Evolutionary conservation across 1,284 basidiomycete species (phyloP).

Genomic region (Malassezia restricta): DNA sequence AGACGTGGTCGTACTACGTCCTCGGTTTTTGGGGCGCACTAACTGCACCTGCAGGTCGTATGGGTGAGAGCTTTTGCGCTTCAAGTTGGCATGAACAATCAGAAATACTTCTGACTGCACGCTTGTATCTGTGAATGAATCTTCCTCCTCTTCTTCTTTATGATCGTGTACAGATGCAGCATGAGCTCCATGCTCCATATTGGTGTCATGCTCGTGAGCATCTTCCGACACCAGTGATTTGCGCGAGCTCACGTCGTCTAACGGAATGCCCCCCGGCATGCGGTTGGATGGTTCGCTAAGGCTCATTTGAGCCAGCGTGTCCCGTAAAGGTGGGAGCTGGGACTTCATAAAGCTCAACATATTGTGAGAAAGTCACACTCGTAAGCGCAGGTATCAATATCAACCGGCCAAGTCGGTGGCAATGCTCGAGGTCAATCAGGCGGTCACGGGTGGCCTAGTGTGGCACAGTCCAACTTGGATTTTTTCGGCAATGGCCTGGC

Average conservation of each 20-base stretch:
- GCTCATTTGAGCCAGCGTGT: background rate
- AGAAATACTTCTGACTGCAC: constrained; percentile 34
- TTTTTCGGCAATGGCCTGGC: too few relatives aligned
- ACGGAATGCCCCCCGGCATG: constrained; percentile 1
- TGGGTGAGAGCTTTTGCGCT: constrained; percentile 69
- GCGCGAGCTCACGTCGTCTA: constrained; percentile 1
- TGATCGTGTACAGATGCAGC: background rate
- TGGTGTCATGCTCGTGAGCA: background rate
- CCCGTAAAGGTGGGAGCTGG: background rate
- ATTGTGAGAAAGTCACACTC: background rate
- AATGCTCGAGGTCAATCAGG: too few relatives aligned
- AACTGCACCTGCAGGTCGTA: constrained; percentile 87
- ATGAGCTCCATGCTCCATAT: background rate
- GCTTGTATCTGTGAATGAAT: background rate
- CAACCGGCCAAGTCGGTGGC: too few relatives aligned
- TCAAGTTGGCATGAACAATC: constrained; percentile 61
- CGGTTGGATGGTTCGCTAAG: background rate
- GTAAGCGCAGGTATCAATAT: too few relatives aligned
- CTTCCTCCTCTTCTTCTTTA: background rate
- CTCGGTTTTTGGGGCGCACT: constrained; percentile 48
- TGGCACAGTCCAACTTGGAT: too few relatives aligned
- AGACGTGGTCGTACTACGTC: background rate
- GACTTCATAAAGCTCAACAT: background rate
- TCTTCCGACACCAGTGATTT: background rate
- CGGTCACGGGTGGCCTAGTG: too few relatives aligned